phyloP scores from a whole-genome alignment of 73 alveolate genomes.

The Effrenium voratum region DNA sequence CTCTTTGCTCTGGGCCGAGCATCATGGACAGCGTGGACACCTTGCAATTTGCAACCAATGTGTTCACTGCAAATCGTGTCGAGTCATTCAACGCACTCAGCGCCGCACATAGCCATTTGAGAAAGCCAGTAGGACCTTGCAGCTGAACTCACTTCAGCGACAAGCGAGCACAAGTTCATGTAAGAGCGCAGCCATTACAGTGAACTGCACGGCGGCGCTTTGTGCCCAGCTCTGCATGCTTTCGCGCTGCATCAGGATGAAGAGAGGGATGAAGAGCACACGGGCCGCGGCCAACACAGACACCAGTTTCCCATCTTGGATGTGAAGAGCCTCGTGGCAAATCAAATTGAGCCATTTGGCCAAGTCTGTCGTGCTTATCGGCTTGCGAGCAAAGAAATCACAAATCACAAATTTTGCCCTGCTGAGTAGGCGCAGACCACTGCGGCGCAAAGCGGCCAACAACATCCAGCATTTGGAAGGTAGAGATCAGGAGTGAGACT shows the following conservation, averaged over 20 bases:
- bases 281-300: constrained; percentile 40
- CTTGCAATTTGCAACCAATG: neutral
- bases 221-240: constrained; percentile 51
- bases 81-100: neutral
- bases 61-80: too few species aligned
- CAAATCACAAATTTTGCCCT: too few species aligned
- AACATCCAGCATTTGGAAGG: constrained; percentile 50
- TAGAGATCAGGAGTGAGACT: constrained; percentile 43
- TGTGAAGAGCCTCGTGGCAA: constrained; percentile 27
- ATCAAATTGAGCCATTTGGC: too few species aligned
- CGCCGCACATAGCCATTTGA: constrained; percentile 33
- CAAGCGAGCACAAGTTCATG: too few species aligned
- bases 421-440: constrained; percentile 23
- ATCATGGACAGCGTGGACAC: constrained; percentile 76
- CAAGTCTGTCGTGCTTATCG: too few species aligned
- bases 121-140: constrained; percentile 22
- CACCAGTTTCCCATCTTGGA: constrained; percentile 41
- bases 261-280: constrained; percentile 30
- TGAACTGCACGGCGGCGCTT: constrained; percentile 34
- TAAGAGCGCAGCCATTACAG: constrained; percentile 63
- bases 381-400: too few species aligned
- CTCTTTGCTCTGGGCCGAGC: constrained; percentile 74
- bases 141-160: too few species aligned
- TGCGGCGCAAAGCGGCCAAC: constrained; percentile 89
- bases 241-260: constrained; percentile 70